These are phyloP conservation scores for Linnemannia elongata DNA, from an alignment of 192 early-diverging fungal species.

Conservation along the genomic window DNA sequence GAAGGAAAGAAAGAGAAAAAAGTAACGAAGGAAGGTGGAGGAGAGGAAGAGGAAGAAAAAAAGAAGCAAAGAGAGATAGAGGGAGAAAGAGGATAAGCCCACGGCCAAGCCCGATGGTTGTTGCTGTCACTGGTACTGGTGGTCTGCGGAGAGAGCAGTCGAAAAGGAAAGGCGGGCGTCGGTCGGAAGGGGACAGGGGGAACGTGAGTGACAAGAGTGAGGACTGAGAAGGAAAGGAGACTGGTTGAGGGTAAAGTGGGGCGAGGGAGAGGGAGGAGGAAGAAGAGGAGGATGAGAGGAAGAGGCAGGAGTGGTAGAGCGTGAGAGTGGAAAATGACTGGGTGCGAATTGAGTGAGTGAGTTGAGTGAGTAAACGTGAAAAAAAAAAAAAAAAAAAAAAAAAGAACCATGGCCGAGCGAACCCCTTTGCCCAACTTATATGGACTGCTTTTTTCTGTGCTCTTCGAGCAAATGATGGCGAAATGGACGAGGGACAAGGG, in stretches of 20 bases:
- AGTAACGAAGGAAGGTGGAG: neutral
- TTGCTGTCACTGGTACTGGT: neutral
- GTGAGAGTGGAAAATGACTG: neutral
- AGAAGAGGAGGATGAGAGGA: neutral
- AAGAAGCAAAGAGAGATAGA: neutral
- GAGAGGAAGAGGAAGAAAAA: neutral
- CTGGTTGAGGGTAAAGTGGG: neutral
- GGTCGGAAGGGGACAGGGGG: neutral
- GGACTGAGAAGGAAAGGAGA: neutral
- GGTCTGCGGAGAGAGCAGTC: neutral
- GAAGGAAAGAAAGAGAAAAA: neutral
- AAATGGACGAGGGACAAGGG: neutral
- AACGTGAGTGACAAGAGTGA: neutral
- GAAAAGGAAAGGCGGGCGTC: no score
- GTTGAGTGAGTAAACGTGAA: no score
- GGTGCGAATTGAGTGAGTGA: no score
- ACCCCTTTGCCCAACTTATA: neutral
- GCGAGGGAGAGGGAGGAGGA: neutral
- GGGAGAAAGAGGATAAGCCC: neutral
- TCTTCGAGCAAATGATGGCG: no score
- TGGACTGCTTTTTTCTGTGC: no score
- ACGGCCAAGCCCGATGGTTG: neutral
- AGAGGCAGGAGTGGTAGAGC: neutral
- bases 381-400: constrained; percentile 12
- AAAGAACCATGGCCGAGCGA: neutral